A percentile compares a stretch with the other conserved stretches of the same genome.
These are phyloP conservation scores for Bisporella sp. DNA, from an alignment of 2,329 filamentous ascomycete genomes.

Conservation along the genomic window DNA sequence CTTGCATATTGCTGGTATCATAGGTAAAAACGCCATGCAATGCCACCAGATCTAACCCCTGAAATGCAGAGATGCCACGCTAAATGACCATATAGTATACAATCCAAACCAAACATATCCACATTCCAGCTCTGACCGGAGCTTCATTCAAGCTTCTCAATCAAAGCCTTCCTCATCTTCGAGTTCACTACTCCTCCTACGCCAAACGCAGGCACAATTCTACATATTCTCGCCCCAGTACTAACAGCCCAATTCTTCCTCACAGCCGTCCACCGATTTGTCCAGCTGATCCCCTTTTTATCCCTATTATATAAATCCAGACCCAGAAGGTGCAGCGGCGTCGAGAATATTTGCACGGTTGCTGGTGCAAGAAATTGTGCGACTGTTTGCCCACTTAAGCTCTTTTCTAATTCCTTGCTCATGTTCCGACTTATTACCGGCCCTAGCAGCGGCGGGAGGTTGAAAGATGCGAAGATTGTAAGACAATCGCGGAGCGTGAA, in stretches of 20 bases:
- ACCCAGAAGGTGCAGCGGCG: constrained; percentile 78
- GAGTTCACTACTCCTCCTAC: constrained; percentile 81
- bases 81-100: no score
- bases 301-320: constrained; percentile 78
- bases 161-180: constrained; percentile 59
- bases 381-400: constrained; percentile 47
- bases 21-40: no score
- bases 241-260: constrained; percentile 70
- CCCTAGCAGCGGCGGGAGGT: constrained; percentile 73
- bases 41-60: no score
- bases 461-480: constrained; percentile 90
- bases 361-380: constrained; percentile 81
- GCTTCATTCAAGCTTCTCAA: constrained; percentile 30
- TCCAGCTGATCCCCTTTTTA: constrained; percentile 33
- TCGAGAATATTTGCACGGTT: constrained; percentile 69
- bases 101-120: no score
- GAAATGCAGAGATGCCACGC: no score
- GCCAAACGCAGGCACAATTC: constrained; percentile 85
- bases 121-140: background rate
- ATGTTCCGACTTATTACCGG: constrained; percentile 55
- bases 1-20: no score
- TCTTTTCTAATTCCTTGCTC: constrained; percentile 42
- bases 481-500: constrained; percentile 80
- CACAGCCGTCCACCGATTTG: constrained; percentile 61
- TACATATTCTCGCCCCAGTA: constrained; percentile 66